Base-by-base conservation (phyloP, 305 asterid genomes). In the Rubia tinctorum region DNA sequence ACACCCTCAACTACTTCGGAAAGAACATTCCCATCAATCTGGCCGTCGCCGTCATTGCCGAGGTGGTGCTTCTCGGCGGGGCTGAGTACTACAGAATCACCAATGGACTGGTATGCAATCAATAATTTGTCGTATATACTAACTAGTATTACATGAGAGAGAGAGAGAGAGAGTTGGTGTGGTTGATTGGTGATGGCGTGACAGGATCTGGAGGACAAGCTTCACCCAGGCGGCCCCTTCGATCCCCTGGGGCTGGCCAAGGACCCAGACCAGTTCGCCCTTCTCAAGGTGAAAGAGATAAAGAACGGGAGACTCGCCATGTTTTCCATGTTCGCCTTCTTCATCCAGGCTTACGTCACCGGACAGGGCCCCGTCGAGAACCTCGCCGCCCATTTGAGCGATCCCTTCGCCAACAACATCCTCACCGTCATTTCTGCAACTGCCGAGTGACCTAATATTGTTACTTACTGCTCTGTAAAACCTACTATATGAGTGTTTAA, bases 201-300 rank as follows among this genome's bases (percentile, higher is more conserved):
- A 1, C 20, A 93, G 98, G 88, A 93, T 67, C 75, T 93, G 73
- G 98, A 93, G 86, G 97, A 93, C 96, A 91, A 83, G 88, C 93
- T 93, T 77, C 97, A 93, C 88, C 97, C 98, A 0, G 98, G 98
- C 51, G 98, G 98, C 64, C 98, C 98, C 18, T 93, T 93, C 61
- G 98, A 93, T 55, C 98, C 98, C 2, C 25, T 93, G 91, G 97
- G 97, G 56, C 87, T 93, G 8, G 98, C 97, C 15, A 81, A 88
- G 0, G 98, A 93, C 63, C 98, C 98, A 0, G 97, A 93, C 86
- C 98, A 93, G 82, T 94, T 95, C 20, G 98, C 98, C 1, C 47
- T 93, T 37, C 83, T 93, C 84, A 91, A 93, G 87, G 98, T 91
- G 83, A 93, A 91, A 87, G 97, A 93, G 83, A 93, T 93, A 80